Base-by-base conservation (phyloP, 2,329 filamentous ascomycete genomes). In the Curvularia sp. region DNA sequence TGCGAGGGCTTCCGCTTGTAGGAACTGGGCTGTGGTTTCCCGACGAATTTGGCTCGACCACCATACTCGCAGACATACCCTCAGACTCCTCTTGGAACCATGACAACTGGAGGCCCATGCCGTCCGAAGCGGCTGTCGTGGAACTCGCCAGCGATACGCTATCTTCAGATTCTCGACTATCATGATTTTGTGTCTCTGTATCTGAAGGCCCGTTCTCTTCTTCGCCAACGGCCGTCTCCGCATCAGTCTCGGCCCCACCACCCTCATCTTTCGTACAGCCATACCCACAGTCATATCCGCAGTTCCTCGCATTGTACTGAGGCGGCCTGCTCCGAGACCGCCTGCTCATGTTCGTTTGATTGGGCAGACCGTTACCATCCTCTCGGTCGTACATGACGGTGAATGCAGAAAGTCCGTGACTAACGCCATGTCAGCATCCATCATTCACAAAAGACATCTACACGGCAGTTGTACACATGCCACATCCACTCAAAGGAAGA, bases 281-380 rank as follows among this genome's bases (percentile, higher is more conserved):
- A 50, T 62, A 65, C 20, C 66, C 67, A 41, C 68, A 72, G 20
- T 61, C 63, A 48, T 66, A 73, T 7, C 69, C 61, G 39, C 68
- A 72, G 9, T 67, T 63, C 2, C 62, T 62, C 24, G 57, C 52
- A 22, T 73, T 70, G 30, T 67, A 57, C 18, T 71, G 70, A 20
- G 68, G 65, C 26, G 66, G 66, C 42, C 57, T 60, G 6, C 57
- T 24, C 6, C 30, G 26, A 24, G 49, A 50, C 2, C 8, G 26
- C 1, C 8, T 50, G 24, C 42, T 38, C 4, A 48, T 30, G 30
- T 28, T 22, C 8, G 30, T 12, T 22, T 52, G 53, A 5, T 44
- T 48, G 3, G 13, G 33, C 5, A 24, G 30, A 8, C 35, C 18
- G 30, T 39, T 53, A 28, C 35, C 26, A 12, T 46, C 49, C 7